Percentiles rank a stretch among this genome's conserved stretches.
Conservation (phyloP, 768 basidiomycete species). For the Mycena albidolilacea region DNA sequence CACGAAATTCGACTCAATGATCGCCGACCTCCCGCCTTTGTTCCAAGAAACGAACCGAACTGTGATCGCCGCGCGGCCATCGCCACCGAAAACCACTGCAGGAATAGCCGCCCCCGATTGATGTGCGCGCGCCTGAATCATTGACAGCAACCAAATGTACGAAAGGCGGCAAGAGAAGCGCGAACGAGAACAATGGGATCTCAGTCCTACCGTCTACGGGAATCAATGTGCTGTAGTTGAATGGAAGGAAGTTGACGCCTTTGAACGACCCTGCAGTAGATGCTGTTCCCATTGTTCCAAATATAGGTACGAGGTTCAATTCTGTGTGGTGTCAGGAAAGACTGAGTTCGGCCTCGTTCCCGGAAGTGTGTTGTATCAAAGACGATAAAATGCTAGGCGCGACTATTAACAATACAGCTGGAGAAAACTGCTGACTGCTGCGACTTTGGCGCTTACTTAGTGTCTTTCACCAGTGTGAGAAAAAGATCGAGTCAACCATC, state of each 20-base stretch:
- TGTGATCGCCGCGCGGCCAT: constrained; percentile 14
- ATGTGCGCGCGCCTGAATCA: neutral
- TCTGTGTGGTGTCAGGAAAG: neutral
- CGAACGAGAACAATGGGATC: neutral
- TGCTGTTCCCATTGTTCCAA: constrained; percentile 2
- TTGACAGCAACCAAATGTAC: neutral
- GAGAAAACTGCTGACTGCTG: neutral
- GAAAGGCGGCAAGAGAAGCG: neutral
- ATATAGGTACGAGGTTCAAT: neutral
- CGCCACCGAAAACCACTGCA: neutral
- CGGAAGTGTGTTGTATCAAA: no score
- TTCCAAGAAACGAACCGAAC: constrained; percentile 13
- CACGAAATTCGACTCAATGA: neutral
- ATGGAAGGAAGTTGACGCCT: neutral
- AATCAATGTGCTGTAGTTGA: neutral
- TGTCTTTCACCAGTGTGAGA: constrained; percentile 3
- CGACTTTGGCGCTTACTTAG: neutral
- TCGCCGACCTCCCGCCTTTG: constrained; percentile 2
- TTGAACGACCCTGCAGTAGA: neutral
- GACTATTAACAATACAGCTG: no score
- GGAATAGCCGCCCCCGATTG: constrained; percentile 1
- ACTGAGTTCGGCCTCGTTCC: neutral
- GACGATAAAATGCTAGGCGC: no score
- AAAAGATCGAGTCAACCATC: neutral
- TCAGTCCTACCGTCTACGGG: neutral